Conservation (phyloP, 768 basidiomycete genomes). For the Naganishia vaughanmartiniae region DNA sequence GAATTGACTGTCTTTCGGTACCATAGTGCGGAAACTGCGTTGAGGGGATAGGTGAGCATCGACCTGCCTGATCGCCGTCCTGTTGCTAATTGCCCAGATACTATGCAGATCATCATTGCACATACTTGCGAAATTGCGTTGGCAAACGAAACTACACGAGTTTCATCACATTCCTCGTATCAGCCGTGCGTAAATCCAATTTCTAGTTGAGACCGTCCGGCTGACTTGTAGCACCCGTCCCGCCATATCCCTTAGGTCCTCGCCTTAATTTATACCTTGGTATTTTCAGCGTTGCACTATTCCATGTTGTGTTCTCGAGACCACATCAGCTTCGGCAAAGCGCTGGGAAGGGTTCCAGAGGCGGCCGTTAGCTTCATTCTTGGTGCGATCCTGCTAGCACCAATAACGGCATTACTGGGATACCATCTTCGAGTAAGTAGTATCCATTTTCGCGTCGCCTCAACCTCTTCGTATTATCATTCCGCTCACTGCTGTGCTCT, state of each 20-base stretch:
- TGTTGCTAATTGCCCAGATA: neutral
- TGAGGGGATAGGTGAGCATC: constrained; percentile 63
- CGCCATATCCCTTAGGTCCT: constrained; percentile 58
- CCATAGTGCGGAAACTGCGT: constrained; percentile 92
- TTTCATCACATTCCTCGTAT: constrained; percentile 81
- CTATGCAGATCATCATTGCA: constrained; percentile 51
- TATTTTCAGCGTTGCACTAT: constrained; percentile 79
- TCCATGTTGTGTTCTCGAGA: constrained; percentile 63
- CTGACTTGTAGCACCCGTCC: neutral
- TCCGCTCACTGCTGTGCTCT: neutral
- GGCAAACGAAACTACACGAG: constrained; percentile 90
- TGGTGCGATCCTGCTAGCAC: constrained; percentile 73
- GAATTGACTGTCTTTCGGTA: neutral
- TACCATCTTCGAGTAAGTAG: constrained; percentile 80
- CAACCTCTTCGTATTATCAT: neutral
- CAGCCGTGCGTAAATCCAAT: constrained; percentile 60
- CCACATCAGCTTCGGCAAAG: constrained; percentile 57
- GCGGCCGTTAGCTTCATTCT: constrained; percentile 77
- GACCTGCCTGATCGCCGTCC: neutral
- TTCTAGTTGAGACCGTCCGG: neutral
- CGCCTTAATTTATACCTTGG: constrained; percentile 70
- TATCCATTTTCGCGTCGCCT: neutral
- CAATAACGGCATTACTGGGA: constrained; percentile 69
- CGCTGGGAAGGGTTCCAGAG: constrained; percentile 62
- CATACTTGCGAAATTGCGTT: constrained; percentile 81